phyloP scores from a whole-genome alignment of 176 grass and related monocot species.

The Lolium rigidum region DNA sequence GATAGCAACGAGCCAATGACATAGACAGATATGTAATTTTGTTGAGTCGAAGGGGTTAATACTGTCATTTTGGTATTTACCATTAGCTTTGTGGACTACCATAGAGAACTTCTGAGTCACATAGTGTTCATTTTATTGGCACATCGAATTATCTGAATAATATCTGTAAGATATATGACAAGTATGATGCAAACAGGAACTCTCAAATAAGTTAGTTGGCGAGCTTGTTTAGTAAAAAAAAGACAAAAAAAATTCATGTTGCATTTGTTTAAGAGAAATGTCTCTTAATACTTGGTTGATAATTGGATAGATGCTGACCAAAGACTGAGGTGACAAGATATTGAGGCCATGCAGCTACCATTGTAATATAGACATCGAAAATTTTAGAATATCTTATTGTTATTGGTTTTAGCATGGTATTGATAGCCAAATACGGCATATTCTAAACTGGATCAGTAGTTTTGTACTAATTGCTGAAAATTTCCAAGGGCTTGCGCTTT shows the following conservation, averaged over 20 bases:
- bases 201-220: conserved; percentile 19
- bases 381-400: neutral
- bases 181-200: neutral
- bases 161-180: neutral
- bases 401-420: neutral
- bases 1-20: neutral
- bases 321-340: neutral
- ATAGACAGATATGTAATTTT: conserved; percentile 5
- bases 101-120: neutral
- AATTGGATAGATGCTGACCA: conserved; percentile 19
- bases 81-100: conserved; percentile 2
- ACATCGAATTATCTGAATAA: neutral
- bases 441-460: neutral
- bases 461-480: conserved; percentile 6
- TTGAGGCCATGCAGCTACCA: conserved; percentile 3
- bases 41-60: conserved; percentile 6
- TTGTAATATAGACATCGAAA: conserved; percentile 16
- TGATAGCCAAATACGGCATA: neutral
- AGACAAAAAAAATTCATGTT: neutral
- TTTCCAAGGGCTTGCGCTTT: neutral
- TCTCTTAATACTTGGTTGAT: conserved; percentile 21
- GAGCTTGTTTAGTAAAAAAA: conserved; percentile 22
- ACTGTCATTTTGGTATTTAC: neutral
- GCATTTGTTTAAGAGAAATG: conserved; percentile 15
- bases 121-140: neutral